These are phyloP conservation scores for Scleroderma citrinum DNA, from an alignment of 768 basidiomycete genomes.

Conservation along the genomic window DNA sequence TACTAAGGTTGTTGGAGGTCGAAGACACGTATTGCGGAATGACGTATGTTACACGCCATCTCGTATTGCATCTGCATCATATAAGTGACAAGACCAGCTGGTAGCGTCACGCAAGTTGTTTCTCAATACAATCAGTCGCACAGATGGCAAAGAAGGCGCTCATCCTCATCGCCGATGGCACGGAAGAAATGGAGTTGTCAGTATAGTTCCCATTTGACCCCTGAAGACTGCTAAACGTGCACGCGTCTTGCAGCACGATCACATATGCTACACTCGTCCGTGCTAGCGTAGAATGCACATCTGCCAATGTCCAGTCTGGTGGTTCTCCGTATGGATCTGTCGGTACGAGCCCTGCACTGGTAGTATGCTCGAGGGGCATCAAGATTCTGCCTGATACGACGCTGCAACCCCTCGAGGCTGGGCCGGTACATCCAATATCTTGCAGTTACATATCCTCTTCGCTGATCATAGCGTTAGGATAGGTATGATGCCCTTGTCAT, in stretches of 20 bases:
- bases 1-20: no score
- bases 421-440: conserved; percentile 37
- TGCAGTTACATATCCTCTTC: background rate
- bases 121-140: background rate
- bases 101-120: no score
- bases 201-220: conserved; percentile 16
- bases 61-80: no score
- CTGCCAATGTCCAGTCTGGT: conserved; percentile 52
- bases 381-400: conserved; percentile 63
- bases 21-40: no score
- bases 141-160: conserved; percentile 41
- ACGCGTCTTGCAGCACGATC: conserved; percentile 62
- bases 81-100: no score
- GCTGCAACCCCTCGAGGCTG: conserved; percentile 39
- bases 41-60: no score
- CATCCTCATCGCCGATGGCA: conserved; percentile 73
- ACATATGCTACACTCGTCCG: conserved; percentile 79
- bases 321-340: conserved; percentile 19
- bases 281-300: conserved; percentile 59
- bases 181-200: conserved; percentile 88
- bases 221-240: no score
- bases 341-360: conserved; percentile 38
- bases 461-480: conserved; percentile 35
- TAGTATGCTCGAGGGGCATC: conserved; percentile 66
- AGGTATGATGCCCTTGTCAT: conserved; percentile 65